Base-by-base conservation (phyloP, 805 yeast species). In the Tetrapisispora fleetii region DNA sequence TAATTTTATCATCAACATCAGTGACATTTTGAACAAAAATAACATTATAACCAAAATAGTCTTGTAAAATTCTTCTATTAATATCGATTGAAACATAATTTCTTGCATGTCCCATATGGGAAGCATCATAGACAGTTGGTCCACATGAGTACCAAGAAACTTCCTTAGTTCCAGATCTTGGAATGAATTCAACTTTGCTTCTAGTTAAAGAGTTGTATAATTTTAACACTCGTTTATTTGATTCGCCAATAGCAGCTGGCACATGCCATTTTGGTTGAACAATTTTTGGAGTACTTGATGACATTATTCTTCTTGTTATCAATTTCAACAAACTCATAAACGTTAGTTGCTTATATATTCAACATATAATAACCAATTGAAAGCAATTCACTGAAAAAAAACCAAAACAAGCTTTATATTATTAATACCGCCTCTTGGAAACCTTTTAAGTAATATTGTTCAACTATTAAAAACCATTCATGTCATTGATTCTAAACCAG, bases 91-190 rank as follows among this genome's bases (percentile, higher is more conserved):
- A 80, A 45, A 93, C 98, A 61, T 93, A 93, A 69, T 93, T 93
- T 67, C 99, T 76, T 14, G 99, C 99, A 66, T 93, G 99, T 21
- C 99, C 99, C 97, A 93, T 89, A 63, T 93, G 99, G 46, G 90
- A 79, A 33, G 93, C 80, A 67, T 93, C 96, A 63, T 93, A 93
- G 16, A 93, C 99, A 0, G 99, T 93, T 13, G 99, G 99, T 6
- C 99, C 99, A 76, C 99, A 93, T 50, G 89, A 85, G 71, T 93
- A 93, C 99, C 99, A 93, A 0, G 89, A 77, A 45, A 93, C 85
- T 50, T 76, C 77, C 51, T 78, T 77, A 35, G 62, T 63, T 2
- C 78, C 77, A 27, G 72, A 69, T 49, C 72, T 67, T 2, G 98
- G 95, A n/a, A 80, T 66, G 58, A 93, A 91, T 49, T 74, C 83